These are phyloP conservation scores for Colletotrichum agaves DNA, from an alignment of 2,329 filamentous ascomycete species.

Conservation along the genomic window DNA sequence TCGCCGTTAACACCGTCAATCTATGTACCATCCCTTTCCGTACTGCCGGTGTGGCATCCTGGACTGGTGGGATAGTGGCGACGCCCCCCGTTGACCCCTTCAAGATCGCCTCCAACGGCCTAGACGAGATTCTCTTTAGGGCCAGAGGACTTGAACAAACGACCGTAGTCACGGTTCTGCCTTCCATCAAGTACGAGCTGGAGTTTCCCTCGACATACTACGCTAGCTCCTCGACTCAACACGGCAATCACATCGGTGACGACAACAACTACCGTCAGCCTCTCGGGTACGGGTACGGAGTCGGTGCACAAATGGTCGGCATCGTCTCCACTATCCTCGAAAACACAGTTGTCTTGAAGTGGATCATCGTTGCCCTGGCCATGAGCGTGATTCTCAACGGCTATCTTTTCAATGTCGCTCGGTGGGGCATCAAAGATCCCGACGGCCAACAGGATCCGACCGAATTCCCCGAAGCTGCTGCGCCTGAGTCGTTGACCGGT, in stretches of 20 bases:
- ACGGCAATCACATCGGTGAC: conserved; percentile 55
- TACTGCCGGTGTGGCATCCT: conserved; percentile 64
- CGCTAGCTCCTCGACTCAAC: conserved; percentile 55
- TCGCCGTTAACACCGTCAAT: conserved; percentile 91
- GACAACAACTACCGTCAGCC: conserved; percentile 68
- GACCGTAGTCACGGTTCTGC: conserved; percentile 85
- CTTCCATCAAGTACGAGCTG: conserved; percentile 96
- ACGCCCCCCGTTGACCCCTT: conserved; percentile 90
- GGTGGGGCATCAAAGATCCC: conserved; percentile 96
- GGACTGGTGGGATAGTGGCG: conserved; percentile 73
- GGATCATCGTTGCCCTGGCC: conserved; percentile 91
- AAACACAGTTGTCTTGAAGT: conserved; percentile 95
- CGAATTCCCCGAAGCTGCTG: conserved; percentile 69
- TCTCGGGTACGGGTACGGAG: conserved; percentile 61
- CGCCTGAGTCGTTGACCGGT: conserved; percentile 74
- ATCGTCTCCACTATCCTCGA: conserved; percentile 93
- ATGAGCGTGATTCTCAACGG: conserved; percentile 95
- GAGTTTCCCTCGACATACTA: conserved; percentile 75
- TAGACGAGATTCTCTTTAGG: conserved; percentile 80
- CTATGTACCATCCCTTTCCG: conserved; percentile 91
- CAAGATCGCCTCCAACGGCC: conserved; percentile 91
- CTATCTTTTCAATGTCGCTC: conserved; percentile 96
- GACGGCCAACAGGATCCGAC: conserved; percentile 68
- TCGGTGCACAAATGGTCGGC: conserved; percentile 89
- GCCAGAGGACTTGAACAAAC: conserved; percentile 75